Evolutionary conservation across 768 basidiomycete genomes (phyloP).

Genomic region (Termitomyces sp.): DNA sequence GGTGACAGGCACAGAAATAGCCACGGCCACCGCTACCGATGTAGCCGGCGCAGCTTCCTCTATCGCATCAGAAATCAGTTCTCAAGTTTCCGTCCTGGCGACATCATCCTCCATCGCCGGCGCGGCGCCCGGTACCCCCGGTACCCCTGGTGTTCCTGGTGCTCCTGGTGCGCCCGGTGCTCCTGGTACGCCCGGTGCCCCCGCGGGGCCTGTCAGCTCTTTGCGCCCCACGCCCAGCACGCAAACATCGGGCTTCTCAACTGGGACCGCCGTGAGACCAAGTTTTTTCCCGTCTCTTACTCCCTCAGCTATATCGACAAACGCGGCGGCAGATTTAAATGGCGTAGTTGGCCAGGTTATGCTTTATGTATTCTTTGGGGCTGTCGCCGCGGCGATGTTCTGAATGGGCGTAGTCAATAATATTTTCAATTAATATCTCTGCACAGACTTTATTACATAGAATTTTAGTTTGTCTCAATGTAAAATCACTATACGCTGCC

Average conservation of each 20-base stretch:
- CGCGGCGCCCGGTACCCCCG: background rate
- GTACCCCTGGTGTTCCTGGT: background rate
- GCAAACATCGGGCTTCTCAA: background rate
- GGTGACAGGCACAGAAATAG: background rate
- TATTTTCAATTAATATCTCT: too few relatives aligned
- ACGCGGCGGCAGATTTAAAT: background rate
- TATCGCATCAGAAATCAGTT: background rate
- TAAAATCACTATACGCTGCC: too few relatives aligned
- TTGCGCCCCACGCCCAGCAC: background rate
- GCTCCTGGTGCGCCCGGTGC: background rate
- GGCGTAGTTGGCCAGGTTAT: background rate
- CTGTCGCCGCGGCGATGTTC: slow-evolving; percentile 3
- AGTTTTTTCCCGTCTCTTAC: slow-evolving; percentile 5
- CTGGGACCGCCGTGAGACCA: background rate
- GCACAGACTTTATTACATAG: background rate
- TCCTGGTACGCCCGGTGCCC: background rate
- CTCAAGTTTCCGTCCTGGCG: background rate
- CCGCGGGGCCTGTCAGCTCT: background rate
- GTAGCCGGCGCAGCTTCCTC: background rate
- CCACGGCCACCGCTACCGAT: background rate
- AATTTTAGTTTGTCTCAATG: too few relatives aligned
- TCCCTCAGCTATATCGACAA: background rate
- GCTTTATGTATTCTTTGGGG: slow-evolving; percentile 2
- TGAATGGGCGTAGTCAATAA: background rate
- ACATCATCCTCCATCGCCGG: background rate